Evolutionary conservation across 305 asterid genomes (phyloP).

Genomic region (Fraxinus greggii): DNA sequence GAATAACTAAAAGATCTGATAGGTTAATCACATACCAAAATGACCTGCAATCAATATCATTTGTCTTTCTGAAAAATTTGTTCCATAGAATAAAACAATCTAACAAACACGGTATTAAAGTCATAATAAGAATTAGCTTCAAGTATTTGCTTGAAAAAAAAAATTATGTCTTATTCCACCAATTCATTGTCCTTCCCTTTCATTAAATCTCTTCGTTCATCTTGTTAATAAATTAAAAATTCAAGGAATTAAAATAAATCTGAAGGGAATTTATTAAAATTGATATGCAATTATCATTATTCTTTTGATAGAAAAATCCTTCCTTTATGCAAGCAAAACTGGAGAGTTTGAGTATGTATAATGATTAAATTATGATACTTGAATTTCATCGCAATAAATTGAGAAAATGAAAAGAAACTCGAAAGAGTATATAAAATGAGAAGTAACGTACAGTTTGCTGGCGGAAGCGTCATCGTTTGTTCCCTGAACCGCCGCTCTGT

Average conservation of each 20-base stretch:
- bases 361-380: background rate
- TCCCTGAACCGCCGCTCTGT: slow-evolving; percentile 63
- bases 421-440: background rate
- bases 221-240: background rate
- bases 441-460: slow-evolving; percentile 68
- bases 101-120: background rate
- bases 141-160: background rate
- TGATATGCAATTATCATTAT: background rate
- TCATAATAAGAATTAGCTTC: background rate
- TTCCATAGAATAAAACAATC: background rate
- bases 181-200: background rate
- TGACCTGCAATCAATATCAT: background rate
- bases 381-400: background rate
- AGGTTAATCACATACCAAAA: background rate
- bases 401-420: background rate
- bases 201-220: background rate
- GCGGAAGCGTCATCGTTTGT: slow-evolving; percentile 97
- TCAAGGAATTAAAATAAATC: background rate
- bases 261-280: background rate
- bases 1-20: background rate
- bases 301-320: background rate
- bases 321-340: background rate
- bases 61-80: background rate
- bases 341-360: background rate
- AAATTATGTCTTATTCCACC: background rate